Evolutionary conservation across 2,329 filamentous ascomycete genomes (phyloP), one percentile per base, ranked within the genome.

Genomic region (Parastagonospora nodorum): DNA sequence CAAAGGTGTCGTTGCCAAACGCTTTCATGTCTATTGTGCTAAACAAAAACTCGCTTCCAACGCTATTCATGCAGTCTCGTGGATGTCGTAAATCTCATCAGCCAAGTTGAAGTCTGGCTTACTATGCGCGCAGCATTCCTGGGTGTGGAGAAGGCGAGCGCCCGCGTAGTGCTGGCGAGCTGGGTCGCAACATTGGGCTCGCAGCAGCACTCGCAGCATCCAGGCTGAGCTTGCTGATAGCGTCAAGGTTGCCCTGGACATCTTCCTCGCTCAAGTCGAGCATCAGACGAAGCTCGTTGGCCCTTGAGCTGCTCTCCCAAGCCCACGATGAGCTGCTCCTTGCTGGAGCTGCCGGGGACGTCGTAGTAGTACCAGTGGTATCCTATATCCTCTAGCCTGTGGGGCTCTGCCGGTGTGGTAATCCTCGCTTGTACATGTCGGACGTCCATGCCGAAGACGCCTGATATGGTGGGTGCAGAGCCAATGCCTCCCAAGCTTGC

Each of bases 381-480:
- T 28, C 59, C 61, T 39, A 74, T 57, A 52, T 74, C 71, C 7
- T 56, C 53, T 24, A 74, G 57, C 15, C 33, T 32, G 45, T 74
- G 71, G 12, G 71, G 71, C 48, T 70, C 69, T 33, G 60, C 64
- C 1, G 69, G 69, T 3, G 63, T 66, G 1, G 69, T 68, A 44
- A 73, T 60, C 35, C 66, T 58, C 12, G 69, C 69, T 2, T 42
- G 50, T 40, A 72, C 58, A 14, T 64, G 58, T 33, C 69, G 54
- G 9, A 74, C 60, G 31, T 74, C 69, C 69, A 73, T 71, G 36
- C 71, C 71, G 53, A 74, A 74, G 5, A 74, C 61, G 42, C 69
- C 71, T 28, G 69, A 73, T 37, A 74, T 58, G 19, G 61, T 53
- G 2, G 62, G 60, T 42, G 72, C 69, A 41, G 51, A 60, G 50